Base-by-base conservation (phyloP, 257 asterid species). In the Solanum tarapatanum region DNA sequence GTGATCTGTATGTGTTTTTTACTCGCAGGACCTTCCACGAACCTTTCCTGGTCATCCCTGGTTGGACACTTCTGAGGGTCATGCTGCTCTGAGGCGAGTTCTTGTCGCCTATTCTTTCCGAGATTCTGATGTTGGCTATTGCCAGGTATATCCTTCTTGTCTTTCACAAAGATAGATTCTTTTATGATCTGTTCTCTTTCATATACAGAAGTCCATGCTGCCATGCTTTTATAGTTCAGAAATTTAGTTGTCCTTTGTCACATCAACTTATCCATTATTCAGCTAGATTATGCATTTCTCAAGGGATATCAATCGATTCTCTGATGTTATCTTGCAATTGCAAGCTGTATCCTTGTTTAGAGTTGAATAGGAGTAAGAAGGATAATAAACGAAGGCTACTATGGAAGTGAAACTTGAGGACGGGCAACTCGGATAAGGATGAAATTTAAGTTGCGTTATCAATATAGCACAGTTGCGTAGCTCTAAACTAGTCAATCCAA, bases 11-110 rank as follows among this genome's bases (percentile, higher is more conserved):
- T 82, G 58, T 66, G 39, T 8, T 30, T 24, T 17, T 51, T 24
- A 43, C 84, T 75, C 90, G 88, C 94, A 97, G 99, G 99, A 97
- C 89, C 96, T 97, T 33, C 99, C 98, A 19, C 94, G 99, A 88
- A 97, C 99, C 43, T 97, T 95, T 87, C 99, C 99, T 37, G 99
- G 99, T 88, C 99, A 97, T 90, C 96, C 99, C 39, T 97, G 99
- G 99, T 91, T 97, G 92, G 99, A 97, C 92, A 95, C 97, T 83
- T 93, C 92, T 10, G 99, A 92, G 32, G 99, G 99, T 28, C 99
- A 97, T 91, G 96, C 98, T 89, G 94, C 99, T 89, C 95, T 97
- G 85, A 94, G 99, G 87, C 98, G 98, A 69, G 98, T 97, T 88
- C 99, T 97, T 85, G 99, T 95, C 51, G 99, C 93, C 43, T 97